Conservation (phyloP, 2,329 filamentous ascomycete species). For the Cyphellophora europaea region DNA sequence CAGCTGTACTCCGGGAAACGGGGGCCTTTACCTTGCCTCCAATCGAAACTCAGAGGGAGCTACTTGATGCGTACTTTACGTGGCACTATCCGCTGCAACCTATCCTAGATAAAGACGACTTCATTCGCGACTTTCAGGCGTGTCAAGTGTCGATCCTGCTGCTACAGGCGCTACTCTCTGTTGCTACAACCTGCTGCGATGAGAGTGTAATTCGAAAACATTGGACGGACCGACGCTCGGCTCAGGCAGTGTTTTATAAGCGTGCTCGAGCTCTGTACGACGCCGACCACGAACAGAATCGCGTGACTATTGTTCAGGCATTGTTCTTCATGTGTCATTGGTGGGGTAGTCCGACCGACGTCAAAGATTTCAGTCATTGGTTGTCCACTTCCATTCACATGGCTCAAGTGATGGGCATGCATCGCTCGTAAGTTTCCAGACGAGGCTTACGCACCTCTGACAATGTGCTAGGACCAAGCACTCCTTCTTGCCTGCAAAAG, state of each 20-base stretch:
- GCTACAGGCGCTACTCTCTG: conserved; percentile 81
- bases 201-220: conserved; percentile 52
- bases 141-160: conserved; percentile 80
- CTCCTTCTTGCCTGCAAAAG: too few species aligned
- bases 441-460: too few species aligned
- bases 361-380: conserved; percentile 11
- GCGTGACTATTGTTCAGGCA: conserved; percentile 11
- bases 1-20: too few species aligned
- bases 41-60: too few species aligned
- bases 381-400: conserved; percentile 63
- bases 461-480: too few species aligned
- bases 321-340: conserved; percentile 18
- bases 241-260: conserved; percentile 64
- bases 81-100: too few species aligned
- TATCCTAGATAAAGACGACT: conserved; percentile 81
- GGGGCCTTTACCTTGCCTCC: too few species aligned
- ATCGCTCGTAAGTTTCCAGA: conserved; percentile 61
- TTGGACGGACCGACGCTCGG: conserved; percentile 51
- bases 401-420: conserved; percentile 94
- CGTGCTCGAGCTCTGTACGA: conserved; percentile 17
- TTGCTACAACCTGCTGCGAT: conserved; percentile 87
- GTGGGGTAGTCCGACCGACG: conserved; percentile 18
- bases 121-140: conserved; percentile 86
- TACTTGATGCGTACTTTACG: too few species aligned
- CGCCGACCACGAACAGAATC: conserved; percentile 14